Base-by-base conservation (phyloP, 75 land plant genomes). In the Sequoiadendron giganteum region DNA sequence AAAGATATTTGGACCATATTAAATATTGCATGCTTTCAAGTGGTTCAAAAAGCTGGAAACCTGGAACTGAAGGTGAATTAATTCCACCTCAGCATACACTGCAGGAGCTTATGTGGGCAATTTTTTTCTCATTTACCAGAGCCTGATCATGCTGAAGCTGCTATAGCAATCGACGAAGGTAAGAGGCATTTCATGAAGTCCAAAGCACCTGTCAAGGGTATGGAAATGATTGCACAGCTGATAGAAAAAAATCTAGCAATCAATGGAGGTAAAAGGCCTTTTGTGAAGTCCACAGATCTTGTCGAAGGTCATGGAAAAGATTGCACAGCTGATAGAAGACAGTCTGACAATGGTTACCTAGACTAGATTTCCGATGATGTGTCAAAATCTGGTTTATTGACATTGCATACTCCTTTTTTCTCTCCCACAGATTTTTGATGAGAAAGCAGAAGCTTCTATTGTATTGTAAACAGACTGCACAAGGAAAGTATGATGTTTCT, bases 91-190 rank as follows among this genome's bases (percentile, higher is more conserved):
- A 99, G 65, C 94, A 96, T 86, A 95, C 96, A 11, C 94, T 97
- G 97, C 99, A 98, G 89, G 99, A 98, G 88, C 95, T 98, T 87
- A 92, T 98, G 42, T 89, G 95, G 89, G 92, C 93, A 40, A 92
- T 0, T 36, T 97, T 45, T 97, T 87, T 88, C 96, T 61, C 95
- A 92, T 85, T 91, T 98, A 73, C 89, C 96, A 39, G 85, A 93
- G 84, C 88, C 95, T 88, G 90, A 85, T 65, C 90, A 93, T 77
- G 48, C 87, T 25, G 91, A 90, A 72, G 55, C 76, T 83, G 72
- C 93, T 78, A 43, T 85, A 83, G 86, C 82, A 28, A 86, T 32
- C 88, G 90, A 91, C 68, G 88, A 90, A 48, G 86, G 49, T 76
- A 86, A 87, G 34, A 90, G 49, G 49, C 39, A 75, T 79, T 49